Base-by-base conservation (phyloP, 371 early-diverging fungal genomes). In the Funneliformis caledonium region DNA sequence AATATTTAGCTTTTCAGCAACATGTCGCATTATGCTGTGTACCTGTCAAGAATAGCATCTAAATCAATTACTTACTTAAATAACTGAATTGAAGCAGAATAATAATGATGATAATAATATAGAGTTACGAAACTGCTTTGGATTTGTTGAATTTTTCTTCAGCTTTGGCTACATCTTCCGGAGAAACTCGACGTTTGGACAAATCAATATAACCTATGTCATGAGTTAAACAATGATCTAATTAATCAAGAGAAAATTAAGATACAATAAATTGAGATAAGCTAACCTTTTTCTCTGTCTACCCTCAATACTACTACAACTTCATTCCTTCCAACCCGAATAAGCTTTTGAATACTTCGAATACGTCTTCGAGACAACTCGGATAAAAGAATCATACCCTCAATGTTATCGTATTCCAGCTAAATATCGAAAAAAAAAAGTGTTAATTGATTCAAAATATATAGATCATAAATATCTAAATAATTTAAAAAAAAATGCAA, bases 341-440 rank as follows among this genome's bases (percentile, higher is more conserved):
- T 97, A 78, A 98, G 88, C 85, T 99, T 99, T 84, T 98, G 98
- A 73, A 99, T 96, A 70, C 97, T 97, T 83, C 99, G 94, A 85
- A 99, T 98, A 88, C 99, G 97, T 85, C 99, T 90, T 85, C 99
- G 91, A 0, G 97, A 96, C 83, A 99, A 90, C 88, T 99, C 99
- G 14, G 95, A 93, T 72, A 98, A 88, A 81, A 98, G 90, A 86
- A 99, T 97, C 97, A 99, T 98, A 81, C 99, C 99, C 85, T 97
- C 96, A 83, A 95, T 94, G 85, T 95, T 93, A 83, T 94, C 94
- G 86, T 98, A 96, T 87, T 96, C 96, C 52, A 93, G 85, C 90
- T 89, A 82, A 60, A 68, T 16, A 48, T 7, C 45, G 47, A 43
- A 69, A 48, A 59, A 16, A 60, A 61, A 22, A 70, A 72, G 75